Evolutionary conservation across 2,329 filamentous ascomycete species (phyloP), one percentile per base, ranked within the genome.

Genomic region (Xylaria sp.): DNA sequence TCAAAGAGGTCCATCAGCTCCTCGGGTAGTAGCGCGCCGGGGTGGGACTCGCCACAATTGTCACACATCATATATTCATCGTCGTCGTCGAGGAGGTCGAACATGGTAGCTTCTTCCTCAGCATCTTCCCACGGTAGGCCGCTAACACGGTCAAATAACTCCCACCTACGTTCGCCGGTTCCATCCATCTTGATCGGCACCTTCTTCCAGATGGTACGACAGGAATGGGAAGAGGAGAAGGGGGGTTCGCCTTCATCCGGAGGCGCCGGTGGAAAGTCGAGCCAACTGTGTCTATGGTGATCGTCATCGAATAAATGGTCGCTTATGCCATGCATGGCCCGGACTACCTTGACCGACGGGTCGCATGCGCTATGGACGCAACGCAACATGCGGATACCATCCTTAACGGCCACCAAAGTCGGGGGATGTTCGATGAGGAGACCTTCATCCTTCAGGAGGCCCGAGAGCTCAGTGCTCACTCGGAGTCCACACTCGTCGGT

Each of bases 381-480:
- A 3, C 77, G 75, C 1, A 86, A 78, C 18, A 75, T 70, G 48
- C 81, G 80, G 27, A 88, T 72, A 23, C 78, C 69, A 55, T 79
- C 82, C 63, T 78, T 78, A 18, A 80, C 77, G 37, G 81, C 81
- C 2, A 86, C 73, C 66, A 82, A 85, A 1, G 81, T 75, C 2
- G 85, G 79, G 0, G 79, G 79, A 5, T 83, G 82, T 51, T 84
- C 83, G 21, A 87, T 78, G 42, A 85, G 82, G 10, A 88, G 79
- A 1, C 86, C 86, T 66, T 87, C 85, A 53, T 87, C 84, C 69
- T 82, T 86, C 63, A 88, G 75, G 75, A 88, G 82, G 3, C 85
- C 84, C n/a, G 81, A 81, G 47, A 88, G 76, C 71, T 87, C 85
- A 2, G 79, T 79, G 8, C 80, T 80, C 13, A 82, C 82, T 68